These are phyloP conservation scores for Gloeopeniophorella convolvens DNA, from an alignment of 768 basidiomycete genomes.

Conservation along the genomic window DNA sequence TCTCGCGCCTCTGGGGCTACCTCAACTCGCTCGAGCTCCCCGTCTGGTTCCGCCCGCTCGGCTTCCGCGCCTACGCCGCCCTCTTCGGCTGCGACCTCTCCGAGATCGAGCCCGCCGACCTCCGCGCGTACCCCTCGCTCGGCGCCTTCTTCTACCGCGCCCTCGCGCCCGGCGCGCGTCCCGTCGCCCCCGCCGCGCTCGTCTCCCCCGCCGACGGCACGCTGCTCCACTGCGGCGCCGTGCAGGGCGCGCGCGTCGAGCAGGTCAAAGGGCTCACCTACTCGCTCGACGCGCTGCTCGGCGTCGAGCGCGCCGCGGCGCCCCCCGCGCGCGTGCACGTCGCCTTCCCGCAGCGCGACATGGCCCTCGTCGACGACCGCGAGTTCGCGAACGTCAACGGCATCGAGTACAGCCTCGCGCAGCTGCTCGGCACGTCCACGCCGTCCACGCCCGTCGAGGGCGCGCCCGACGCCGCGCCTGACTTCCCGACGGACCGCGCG, in stretches of 20 bases:
- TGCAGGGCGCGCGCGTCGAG: slow-evolving; percentile 74
- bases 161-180: slow-evolving; percentile 74
- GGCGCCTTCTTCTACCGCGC: slow-evolving; percentile 94
- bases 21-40: slow-evolving; percentile 90
- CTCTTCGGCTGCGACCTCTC: slow-evolving; percentile 93
- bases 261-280: slow-evolving; percentile 99
- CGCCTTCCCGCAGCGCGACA: slow-evolving; percentile 40
- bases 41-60: slow-evolving; percentile 89
- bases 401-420: slow-evolving; percentile 89
- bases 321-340: too few species aligned
- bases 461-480: slow-evolving; percentile 21
- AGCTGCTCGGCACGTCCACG: slow-evolving; percentile 62
- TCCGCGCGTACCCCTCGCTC: slow-evolving; percentile 75
- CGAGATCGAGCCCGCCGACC: slow-evolving; percentile 76
- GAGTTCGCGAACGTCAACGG: slow-evolving; percentile 97
- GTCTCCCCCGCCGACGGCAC: slow-evolving; percentile 94
- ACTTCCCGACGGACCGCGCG: slow-evolving; percentile 15
- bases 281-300: slow-evolving; percentile 89
- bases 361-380: slow-evolving; percentile 68
- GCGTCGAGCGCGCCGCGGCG: slow-evolving; percentile 60
- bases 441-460: slow-evolving; percentile 34
- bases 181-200: slow-evolving; percentile 50
- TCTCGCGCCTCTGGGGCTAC: slow-evolving; percentile 97
- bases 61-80: slow-evolving; percentile 77
- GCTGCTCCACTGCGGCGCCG: slow-evolving; percentile 86